Evolutionary conservation across 768 basidiomycete species (phyloP).

Genomic region (Suillus ampliporus): DNA sequence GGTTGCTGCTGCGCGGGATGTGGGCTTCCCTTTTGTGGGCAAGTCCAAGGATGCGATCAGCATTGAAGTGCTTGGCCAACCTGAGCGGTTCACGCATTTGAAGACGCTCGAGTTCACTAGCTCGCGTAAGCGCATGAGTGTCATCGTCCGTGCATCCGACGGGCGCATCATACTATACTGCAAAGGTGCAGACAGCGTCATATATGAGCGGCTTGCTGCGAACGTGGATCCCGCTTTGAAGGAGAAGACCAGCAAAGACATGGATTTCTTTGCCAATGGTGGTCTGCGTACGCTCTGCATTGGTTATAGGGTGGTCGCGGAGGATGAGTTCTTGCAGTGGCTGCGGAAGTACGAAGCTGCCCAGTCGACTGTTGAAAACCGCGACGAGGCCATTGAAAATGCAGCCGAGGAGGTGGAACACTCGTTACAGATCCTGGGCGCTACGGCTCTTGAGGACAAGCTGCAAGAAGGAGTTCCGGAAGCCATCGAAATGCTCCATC

Average conservation of each 20-base stretch:
- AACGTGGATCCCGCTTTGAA: constrained; percentile 78
- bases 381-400: constrained; percentile 92
- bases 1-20: constrained; percentile 89
- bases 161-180: constrained; percentile 84
- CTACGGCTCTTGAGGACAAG: constrained; percentile 97
- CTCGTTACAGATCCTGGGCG: constrained; percentile 83
- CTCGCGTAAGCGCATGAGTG: constrained; percentile 95
- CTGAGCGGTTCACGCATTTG: constrained; percentile 79
- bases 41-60: constrained; percentile 78
- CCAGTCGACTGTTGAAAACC: constrained; percentile 70
- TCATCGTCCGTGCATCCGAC: constrained; percentile 84
- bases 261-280: constrained; percentile 93
- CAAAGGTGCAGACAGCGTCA: constrained; percentile 98
- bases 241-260: constrained; percentile 80
- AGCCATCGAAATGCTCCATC: constrained; percentile 89
- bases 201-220: constrained; percentile 82
- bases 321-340: constrained; percentile 89
- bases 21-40: constrained; percentile 88
- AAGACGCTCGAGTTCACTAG: constrained; percentile 93
- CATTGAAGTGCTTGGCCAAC: constrained; percentile 90
- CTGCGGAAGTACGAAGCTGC: constrained; percentile 81
- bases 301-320: constrained; percentile 75
- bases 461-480: constrained; percentile 97
- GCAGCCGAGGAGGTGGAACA: constrained; percentile 86
- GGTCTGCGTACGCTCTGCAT: constrained; percentile 93